Percentiles rank a stretch among this genome's conserved stretches.
Conservation (phyloP, 257 asterid species). For the Jacaranda copaia region DNA sequence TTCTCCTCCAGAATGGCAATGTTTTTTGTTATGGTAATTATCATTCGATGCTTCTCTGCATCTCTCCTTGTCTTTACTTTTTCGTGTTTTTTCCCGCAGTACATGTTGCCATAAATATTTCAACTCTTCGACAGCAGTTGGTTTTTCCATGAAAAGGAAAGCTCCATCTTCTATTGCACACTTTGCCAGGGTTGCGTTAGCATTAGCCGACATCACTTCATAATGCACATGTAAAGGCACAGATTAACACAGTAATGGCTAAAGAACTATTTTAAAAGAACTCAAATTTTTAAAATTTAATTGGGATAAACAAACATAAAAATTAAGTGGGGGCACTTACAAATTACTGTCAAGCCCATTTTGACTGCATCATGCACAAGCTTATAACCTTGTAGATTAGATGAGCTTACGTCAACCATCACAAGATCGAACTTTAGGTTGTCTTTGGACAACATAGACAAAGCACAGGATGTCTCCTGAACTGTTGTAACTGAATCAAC, state of each 20-base stretch:
- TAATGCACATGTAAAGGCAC: background rate
- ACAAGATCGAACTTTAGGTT: constrained; percentile 27
- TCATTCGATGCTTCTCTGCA: background rate
- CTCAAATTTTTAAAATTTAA: background rate
- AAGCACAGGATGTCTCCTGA: constrained; percentile 23
- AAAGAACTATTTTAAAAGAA: background rate
- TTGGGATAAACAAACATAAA: background rate
- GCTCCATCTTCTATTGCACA: constrained; percentile 45
- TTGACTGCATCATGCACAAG: constrained; percentile 29
- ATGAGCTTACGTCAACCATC: constrained; percentile 35
- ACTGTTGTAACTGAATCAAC: constrained; percentile 38
- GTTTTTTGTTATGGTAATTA: background rate
- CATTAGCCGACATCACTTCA: constrained; percentile 36
- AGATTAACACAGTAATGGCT: background rate
- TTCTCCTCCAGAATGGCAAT: background rate
- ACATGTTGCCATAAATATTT: constrained; percentile 44
- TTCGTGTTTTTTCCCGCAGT: constrained; percentile 31
- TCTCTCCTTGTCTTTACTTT: constrained; percentile 17
- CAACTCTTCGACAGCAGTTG: constrained; percentile 8
- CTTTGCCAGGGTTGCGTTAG: constrained; percentile 24
- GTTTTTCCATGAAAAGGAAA: constrained; percentile 39
- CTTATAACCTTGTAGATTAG: constrained; percentile 20
- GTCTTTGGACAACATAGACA: constrained; percentile 27
- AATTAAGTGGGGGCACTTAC: constrained; percentile 23
- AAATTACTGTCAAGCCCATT: constrained; percentile 18